phyloP scores from a whole-genome alignment of 352 stramenopile genomes.

The Globisporangium irregulare region DNA sequence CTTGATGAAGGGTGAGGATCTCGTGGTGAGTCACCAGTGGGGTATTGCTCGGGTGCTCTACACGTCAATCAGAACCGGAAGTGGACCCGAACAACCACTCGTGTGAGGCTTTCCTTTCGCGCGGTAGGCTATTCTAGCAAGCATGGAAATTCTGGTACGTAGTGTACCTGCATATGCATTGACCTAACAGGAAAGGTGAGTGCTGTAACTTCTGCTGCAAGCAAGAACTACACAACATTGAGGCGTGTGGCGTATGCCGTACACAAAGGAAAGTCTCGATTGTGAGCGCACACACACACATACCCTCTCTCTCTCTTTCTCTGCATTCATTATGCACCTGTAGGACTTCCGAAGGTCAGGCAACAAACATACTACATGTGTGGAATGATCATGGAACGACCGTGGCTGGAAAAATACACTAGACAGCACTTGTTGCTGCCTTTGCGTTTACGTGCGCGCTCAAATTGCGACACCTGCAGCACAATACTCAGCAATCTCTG shows the following conservation, averaged over 20 bases:
- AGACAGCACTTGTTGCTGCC: background rate
- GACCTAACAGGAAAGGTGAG: background rate
- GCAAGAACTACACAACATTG: background rate
- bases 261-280: background rate
- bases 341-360: background rate
- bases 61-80: too few relatives aligned
- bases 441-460: background rate
- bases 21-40: too few relatives aligned
- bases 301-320: background rate
- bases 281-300: background rate
- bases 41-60: too few relatives aligned
- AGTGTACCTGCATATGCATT: background rate
- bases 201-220: background rate
- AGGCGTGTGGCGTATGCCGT: background rate
- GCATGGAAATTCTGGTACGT: background rate
- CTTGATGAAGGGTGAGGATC: too few relatives aligned
- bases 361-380: background rate
- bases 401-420: background rate
- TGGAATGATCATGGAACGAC: background rate
- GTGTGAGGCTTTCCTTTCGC: background rate
- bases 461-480: background rate
- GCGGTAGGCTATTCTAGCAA: background rate
- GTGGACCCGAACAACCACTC: too few relatives aligned
- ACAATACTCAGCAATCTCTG: background rate
- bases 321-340: background rate